A percentile compares a stretch with the other conserved stretches of the same genome.
Evolutionary conservation across 1,284 basidiomycete species (phyloP).

Genomic region (Leccinum glutinopallens): DNA sequence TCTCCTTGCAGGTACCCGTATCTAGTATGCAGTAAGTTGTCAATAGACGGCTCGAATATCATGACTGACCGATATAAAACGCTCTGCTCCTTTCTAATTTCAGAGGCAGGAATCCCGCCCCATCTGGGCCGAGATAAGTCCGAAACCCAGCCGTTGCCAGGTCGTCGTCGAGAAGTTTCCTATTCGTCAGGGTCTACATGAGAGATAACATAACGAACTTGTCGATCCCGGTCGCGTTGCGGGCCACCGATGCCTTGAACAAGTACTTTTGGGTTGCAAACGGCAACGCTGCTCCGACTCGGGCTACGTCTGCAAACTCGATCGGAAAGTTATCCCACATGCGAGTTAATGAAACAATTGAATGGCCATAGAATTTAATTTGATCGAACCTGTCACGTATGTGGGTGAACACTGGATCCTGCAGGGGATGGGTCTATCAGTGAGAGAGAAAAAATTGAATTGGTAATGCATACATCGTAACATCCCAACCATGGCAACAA

Average conservation of each 20-base stretch:
- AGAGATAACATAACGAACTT: conserved; percentile 11
- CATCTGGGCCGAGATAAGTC: conserved; percentile 42
- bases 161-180: conserved; percentile 40
- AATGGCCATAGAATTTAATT: background rate
- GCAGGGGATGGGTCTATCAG: background rate
- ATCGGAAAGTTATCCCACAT: conserved; percentile 24
- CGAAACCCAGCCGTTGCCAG: conserved; percentile 31
- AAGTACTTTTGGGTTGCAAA: conserved; percentile 23
- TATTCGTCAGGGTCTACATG: conserved; percentile 10
- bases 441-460: background rate
- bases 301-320: conserved; percentile 29
- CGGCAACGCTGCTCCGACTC: conserved; percentile 23
- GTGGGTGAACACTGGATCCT: conserved; percentile 26
- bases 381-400: conserved; percentile 21
- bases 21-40: conserved; percentile 23
- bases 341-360: conserved; percentile 1
- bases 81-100: conserved; percentile 41
- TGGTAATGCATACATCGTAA: conserved; percentile 27
- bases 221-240: conserved; percentile 25
- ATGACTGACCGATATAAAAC: conserved; percentile 40
- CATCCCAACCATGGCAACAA: conserved; percentile 19
- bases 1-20: conserved; percentile 39
- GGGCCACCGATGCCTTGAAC: conserved; percentile 2
- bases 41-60: background rate
- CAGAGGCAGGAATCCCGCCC: conserved; percentile 40